These are phyloP conservation scores for Austropuccinia psidii DNA, from an alignment of 1,284 basidiomycete species.

Conservation along the genomic window DNA sequence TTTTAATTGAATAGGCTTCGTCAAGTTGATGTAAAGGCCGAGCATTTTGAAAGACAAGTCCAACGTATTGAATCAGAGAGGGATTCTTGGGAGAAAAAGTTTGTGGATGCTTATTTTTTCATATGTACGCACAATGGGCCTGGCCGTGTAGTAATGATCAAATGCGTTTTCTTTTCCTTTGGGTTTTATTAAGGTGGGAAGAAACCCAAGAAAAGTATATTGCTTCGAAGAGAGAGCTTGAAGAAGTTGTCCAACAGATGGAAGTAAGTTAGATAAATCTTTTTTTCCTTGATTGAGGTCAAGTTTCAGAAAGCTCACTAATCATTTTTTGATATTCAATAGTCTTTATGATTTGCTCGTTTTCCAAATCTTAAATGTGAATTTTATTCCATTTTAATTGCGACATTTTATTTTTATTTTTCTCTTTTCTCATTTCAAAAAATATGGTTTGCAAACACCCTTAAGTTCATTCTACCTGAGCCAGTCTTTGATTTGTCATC, in stretches of 20 bases:
- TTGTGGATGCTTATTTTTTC: conserved; percentile 61
- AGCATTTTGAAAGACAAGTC: conserved; percentile 94
- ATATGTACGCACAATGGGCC: no score
- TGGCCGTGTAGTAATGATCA: background rate
- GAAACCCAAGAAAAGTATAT: conserved; percentile 67
- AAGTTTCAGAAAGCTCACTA: no score
- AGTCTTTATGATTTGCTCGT: no score
- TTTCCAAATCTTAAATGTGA: no score
- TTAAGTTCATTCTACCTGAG: no score
- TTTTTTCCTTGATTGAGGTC: no score
- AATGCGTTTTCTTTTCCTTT: conserved; percentile 6
- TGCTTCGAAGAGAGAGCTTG: conserved; percentile 71
- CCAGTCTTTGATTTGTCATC: no score
- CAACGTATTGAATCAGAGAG: conserved; percentile 81
- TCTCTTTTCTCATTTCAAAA: no score
- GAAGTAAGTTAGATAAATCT: conserved; percentile 51
- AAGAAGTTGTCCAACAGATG: conserved; percentile 76
- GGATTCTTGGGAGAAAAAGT: conserved; percentile 89
- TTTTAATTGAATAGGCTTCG: conserved; percentile 59
- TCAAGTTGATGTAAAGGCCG: conserved; percentile 97
- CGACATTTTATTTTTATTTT: no score
- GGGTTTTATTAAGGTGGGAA: conserved; percentile 50
- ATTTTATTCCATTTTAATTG: no score
- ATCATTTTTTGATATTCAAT: no score
- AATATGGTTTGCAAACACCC: no score